Conservation (phyloP, 768 basidiomycete species). For the Leccinum subgranulosum region DNA sequence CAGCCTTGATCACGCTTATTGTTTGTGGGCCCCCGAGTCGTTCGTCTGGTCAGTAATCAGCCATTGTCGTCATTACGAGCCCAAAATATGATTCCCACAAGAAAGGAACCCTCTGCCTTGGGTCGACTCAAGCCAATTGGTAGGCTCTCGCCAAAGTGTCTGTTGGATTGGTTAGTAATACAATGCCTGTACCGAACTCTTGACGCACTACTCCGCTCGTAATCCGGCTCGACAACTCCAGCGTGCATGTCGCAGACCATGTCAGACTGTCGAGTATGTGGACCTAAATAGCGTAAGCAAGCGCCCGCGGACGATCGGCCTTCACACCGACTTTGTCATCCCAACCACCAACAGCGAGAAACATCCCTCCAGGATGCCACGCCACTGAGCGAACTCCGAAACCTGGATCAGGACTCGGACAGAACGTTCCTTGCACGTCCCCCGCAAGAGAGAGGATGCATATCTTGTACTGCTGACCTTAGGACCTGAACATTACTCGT, state of each 20-base stretch:
- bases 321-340: conserved; percentile 69
- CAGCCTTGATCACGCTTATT: conserved; percentile 47
- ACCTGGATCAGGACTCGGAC: conserved; percentile 73
- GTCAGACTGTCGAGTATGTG: conserved; percentile 72
- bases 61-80: neutral
- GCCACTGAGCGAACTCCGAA: conserved; percentile 74
- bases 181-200: neutral
- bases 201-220: conserved; percentile 52
- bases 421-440: conserved; percentile 60
- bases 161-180: conserved; percentile 29
- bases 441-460: conserved; percentile 67
- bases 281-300: conserved; percentile 43
- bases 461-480: conserved; percentile 62
- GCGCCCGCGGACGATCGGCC: neutral
- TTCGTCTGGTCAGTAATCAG: conserved; percentile 48
- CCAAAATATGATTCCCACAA: conserved; percentile 46
- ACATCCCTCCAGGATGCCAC: conserved; percentile 88
- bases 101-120: conserved; percentile 85
- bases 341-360: conserved; percentile 81
- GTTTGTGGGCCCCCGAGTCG: conserved; percentile 55
- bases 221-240: conserved; percentile 61
- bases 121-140: conserved; percentile 79
- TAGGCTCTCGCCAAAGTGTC: conserved; percentile 85
- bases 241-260: conserved; percentile 64
- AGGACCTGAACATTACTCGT: neutral